Conservation (phyloP, 2,329 filamentous ascomycete genomes). For the Cladorrhinum sp. region DNA sequence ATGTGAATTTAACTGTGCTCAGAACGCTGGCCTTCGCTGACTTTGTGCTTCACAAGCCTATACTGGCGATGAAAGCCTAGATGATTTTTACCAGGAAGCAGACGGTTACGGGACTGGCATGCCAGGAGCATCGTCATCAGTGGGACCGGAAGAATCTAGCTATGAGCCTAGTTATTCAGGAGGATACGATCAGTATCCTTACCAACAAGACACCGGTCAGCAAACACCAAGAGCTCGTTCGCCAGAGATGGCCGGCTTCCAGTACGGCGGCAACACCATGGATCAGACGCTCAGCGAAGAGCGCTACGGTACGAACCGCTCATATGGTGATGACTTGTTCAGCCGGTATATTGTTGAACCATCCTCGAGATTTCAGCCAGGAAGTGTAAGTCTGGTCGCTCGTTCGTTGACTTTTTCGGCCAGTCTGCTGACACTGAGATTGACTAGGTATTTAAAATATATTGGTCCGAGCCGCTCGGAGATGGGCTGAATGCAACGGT, state of each 20-base stretch:
- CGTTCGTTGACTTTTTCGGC: not conserved
- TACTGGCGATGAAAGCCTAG: not conserved
- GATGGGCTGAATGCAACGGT: slow-evolving; percentile 15
- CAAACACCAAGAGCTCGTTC: slow-evolving; percentile 9
- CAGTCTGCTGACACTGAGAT: not conserved
- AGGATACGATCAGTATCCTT: not conserved
- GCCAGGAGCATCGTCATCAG: not conserved
- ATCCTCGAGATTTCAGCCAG: slow-evolving; percentile 40
- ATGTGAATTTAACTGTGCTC: not conserved
- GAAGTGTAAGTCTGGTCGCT: slow-evolving; percentile 35
- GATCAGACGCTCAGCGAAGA: slow-evolving; percentile 1
- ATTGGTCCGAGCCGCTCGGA: slow-evolving; percentile 53
- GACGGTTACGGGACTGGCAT: not conserved
- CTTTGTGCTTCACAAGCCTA: not conserved
- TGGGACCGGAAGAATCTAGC: not conserved
- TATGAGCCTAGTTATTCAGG: not conserved
- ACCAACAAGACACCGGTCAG: not conserved
- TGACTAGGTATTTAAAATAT: slow-evolving; percentile 51
- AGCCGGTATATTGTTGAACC: slow-evolving; percentile 34
- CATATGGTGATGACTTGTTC: slow-evolving; percentile 2
- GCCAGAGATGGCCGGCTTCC: not conserved
- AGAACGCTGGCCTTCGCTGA: not conserved
- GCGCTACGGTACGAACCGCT: not conserved
- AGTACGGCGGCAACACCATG: not conserved
- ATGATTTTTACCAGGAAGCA: not conserved